Evolutionary conservation across 2,329 filamentous ascomycete genomes (phyloP).

Genomic region (Ophiostoma triangulosporum): DNA sequence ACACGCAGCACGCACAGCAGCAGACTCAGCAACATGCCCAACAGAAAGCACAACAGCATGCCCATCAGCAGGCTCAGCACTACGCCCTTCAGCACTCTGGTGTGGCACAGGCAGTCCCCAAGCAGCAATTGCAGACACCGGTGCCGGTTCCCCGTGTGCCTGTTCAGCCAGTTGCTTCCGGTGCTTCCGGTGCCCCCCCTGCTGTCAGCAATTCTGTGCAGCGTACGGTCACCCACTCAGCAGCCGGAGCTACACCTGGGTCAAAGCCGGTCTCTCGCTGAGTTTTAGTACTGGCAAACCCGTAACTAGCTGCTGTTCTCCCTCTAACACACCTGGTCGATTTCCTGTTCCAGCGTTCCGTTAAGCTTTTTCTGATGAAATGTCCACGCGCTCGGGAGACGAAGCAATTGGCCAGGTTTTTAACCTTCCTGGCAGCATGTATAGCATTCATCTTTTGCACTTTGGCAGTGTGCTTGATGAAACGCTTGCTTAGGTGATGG

Average conservation of each 20-base stretch:
- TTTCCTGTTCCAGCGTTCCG: no score
- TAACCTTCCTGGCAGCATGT: no score
- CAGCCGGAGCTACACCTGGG: not conserved
- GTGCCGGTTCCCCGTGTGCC: constrained; percentile 16
- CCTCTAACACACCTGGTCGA: no score
- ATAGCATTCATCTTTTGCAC: no score
- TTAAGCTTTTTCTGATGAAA: no score
- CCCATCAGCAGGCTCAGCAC: not conserved
- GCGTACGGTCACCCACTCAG: not conserved
- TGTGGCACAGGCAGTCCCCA: not conserved
- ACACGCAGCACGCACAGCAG: not conserved
- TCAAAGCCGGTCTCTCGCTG: not conserved
- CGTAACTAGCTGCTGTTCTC: no score
- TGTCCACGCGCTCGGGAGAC: no score
- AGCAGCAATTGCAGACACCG: constrained; percentile 14
- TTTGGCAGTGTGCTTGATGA: no score
- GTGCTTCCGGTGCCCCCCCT: not conserved
- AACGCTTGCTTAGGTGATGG: no score
- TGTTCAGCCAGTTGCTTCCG: not conserved
- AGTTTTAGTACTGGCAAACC: not conserved
- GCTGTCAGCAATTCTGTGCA: not conserved
- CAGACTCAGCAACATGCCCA: constrained; percentile 1
- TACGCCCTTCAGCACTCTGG: not conserved
- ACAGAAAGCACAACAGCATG: not conserved
- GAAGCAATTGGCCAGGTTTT: no score